Conservation (phyloP, 768 basidiomycete genomes). For the Mycena leptocephala region DNA sequence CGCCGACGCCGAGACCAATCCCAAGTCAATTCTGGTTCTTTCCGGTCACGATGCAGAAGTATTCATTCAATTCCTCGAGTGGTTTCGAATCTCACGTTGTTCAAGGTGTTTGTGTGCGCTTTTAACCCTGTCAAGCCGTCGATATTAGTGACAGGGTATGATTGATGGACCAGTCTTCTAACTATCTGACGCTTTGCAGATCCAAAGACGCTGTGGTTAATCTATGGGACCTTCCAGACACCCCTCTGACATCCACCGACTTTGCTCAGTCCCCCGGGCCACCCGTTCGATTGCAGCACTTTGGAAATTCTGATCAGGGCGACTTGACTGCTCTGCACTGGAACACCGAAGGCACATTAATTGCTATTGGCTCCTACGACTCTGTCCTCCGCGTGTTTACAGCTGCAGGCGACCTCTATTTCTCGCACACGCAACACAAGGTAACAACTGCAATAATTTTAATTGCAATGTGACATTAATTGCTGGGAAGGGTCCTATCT, state of each 20-base stretch:
- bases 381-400: slow-evolving; percentile 79
- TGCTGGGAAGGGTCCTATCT: slow-evolving; percentile 82
- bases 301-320: slow-evolving; percentile 61
- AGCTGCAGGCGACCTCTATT: slow-evolving; percentile 73
- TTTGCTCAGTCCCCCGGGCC: slow-evolving; percentile 51
- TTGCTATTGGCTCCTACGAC: slow-evolving; percentile 88
- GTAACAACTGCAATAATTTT: slow-evolving; percentile 54
- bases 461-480: slow-evolving; percentile 38
- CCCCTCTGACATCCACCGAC: slow-evolving; percentile 48
- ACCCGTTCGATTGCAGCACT: slow-evolving; percentile 66
- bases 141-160: slow-evolving; percentile 84
- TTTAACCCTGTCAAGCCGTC: slow-evolving; percentile 79
- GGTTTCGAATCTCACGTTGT: slow-evolving; percentile 4
- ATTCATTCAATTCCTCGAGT: slow-evolving; percentile 11
- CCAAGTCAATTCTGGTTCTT: slow-evolving; percentile 63
- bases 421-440: slow-evolving; percentile 76
- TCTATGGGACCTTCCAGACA: slow-evolving; percentile 77
- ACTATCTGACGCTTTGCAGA: slow-evolving; percentile 51
- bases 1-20: slow-evolving; percentile 59
- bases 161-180: slow-evolving; percentile 14
- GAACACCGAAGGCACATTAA: slow-evolving; percentile 80
- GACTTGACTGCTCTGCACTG: slow-evolving; percentile 87
- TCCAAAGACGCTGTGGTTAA: slow-evolving; percentile 86
- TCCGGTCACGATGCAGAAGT: slow-evolving; percentile 78
- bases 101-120: slow-evolving; percentile 85